Evolutionary conservation across 2,329 filamentous ascomycete genomes (phyloP), one percentile per base, ranked within the genome.

Genomic region (Rhytidhysteron rufulum): DNA sequence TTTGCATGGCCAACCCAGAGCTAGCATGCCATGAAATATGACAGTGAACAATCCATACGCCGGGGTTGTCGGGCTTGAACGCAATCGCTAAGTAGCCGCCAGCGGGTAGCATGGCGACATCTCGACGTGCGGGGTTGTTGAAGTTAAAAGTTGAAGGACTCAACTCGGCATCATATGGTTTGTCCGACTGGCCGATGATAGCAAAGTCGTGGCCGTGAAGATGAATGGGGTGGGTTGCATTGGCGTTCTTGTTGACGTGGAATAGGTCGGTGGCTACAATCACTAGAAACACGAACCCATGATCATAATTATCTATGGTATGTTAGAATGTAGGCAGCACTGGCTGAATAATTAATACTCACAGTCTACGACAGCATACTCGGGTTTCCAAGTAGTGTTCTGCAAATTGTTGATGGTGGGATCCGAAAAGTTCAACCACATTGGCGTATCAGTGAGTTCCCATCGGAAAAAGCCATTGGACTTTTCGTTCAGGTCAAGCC

Each of bases 1-100:
- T 74, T 50, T 77, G 70, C 16, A 75, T 60, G 3, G 63, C 67
- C 15, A 82, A 62, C 5, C 50, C 48, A 9, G 22, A 18, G 13
- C 31, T 38, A 9, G 44, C 43, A 32, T 54, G 50, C 44, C 42
- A 52, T 3, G 47, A 45, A 27, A 51, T 49, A 33, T 49, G 47
- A 25, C 49, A 47, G 30, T 46, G 47, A 41, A 47, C 40, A 27
- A 42, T 18, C 42, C 42, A 47, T 5, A 34, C 35, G 10, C 34
- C 29, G 6, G 35, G 35, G 16, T 39, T 39, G 19, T 39, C 37
- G 15, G 20, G 29, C 16, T 20, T 17, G 27, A 33, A 39, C 10
- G 27, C 37, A 17, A 39, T 33, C 16, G 75, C 69, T 10, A 64
- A 67, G 39, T 41, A 16, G 39, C 37, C 37, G 18, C 22, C 22